These are phyloP conservation scores for Wickerhamiella siamensis DNA, from an alignment of 805 yeast species.

Conservation along the genomic window DNA sequence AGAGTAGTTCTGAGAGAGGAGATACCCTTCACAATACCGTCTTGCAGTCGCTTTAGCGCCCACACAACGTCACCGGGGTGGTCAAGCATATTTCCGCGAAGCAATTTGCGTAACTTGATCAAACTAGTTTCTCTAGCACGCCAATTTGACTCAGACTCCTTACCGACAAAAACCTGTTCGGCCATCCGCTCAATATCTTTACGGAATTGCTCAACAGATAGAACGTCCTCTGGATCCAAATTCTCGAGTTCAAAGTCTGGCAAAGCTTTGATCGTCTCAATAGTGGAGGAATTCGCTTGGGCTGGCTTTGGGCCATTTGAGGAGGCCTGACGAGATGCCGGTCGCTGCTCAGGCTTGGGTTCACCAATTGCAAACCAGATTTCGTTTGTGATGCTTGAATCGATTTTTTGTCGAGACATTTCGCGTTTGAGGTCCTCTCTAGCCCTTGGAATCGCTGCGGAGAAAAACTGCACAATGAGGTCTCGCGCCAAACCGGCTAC, in stretches of 20 bases:
- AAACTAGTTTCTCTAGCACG: conserved; percentile 48
- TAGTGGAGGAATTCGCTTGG: not conserved
- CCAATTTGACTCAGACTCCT: conserved; percentile 90
- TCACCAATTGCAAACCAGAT: not conserved
- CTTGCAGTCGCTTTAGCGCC: conserved; percentile 33
- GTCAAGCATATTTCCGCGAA: conserved; percentile 40
- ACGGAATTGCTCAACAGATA: conserved; percentile 21
- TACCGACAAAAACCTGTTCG: conserved; percentile 40
- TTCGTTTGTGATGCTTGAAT: not conserved
- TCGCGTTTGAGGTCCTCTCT: conserved; percentile 33
- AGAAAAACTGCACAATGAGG: conserved; percentile 29
- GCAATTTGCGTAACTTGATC: conserved; percentile 38
- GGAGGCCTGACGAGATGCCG: not conserved
- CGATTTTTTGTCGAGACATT: conserved; percentile 23
- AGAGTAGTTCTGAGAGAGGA: conserved; percentile 74
- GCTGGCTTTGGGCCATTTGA: not conserved
- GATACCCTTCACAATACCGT: conserved; percentile 50
- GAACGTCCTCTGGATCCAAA: conserved; percentile 24
- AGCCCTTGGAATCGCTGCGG: conserved; percentile 27
- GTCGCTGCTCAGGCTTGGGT: not conserved
- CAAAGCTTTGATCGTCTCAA: conserved; percentile 5
- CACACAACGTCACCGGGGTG: conserved; percentile 25
- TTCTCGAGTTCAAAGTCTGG: conserved; percentile 29
- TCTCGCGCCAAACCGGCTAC: conserved; percentile 19
- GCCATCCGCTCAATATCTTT: conserved; percentile 22